Base-by-base conservation (phyloP, 202 grass and related monocot species). In the Hordeum pubiflorum region DNA sequence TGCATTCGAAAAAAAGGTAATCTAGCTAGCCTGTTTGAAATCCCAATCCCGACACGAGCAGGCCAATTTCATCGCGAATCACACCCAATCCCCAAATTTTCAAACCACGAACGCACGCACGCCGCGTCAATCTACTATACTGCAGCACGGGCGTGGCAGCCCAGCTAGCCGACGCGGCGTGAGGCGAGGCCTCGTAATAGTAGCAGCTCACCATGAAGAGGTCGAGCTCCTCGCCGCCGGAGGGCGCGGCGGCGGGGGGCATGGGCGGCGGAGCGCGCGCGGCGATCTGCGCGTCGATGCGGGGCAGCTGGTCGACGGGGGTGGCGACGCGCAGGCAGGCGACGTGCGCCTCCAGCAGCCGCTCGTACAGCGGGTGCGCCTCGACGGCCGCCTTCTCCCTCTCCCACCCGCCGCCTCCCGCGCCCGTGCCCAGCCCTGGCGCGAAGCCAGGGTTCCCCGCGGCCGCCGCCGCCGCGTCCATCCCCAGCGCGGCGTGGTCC, bases 291-390 rank as follows among this genome's bases (percentile, higher is more conserved):
- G 92, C 88, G 90, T 98, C 96, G 82, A 98, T 92, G 50, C 86
- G 88, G 7, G 96, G 88, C 10, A 98, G 89, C 88, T 95, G 95
- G 86, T 98, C 95, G 23, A 98, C 95, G 58, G 92, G 95, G 10
- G 95, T 98, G 68, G 95, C 95, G 44, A 98, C 90, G 77, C 96
- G 85, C 29, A 98, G 89, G 87, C 96, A 98, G 0, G 90, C 88
- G 37, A 98, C 96, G 74, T 98, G 96, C 55, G 96, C 92, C 79
- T 93, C 77, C 6, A 98, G 90, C 0, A 98, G 89, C 33, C 93
- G 96, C 85, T 93, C 92, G 84, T 93, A 98, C 84, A 98, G 86
- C 40, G 96, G 96, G 82, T 98, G 96, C 85, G 80, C 91, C 62
- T 89, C 86, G 70, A 98, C 71, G 82, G 93, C 92, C 72, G 88